Evolutionary conservation across 2,329 filamentous ascomycete species (phyloP), one percentile per base, ranked within the genome.

Genomic region (Colletotrichum liaoningense): DNA sequence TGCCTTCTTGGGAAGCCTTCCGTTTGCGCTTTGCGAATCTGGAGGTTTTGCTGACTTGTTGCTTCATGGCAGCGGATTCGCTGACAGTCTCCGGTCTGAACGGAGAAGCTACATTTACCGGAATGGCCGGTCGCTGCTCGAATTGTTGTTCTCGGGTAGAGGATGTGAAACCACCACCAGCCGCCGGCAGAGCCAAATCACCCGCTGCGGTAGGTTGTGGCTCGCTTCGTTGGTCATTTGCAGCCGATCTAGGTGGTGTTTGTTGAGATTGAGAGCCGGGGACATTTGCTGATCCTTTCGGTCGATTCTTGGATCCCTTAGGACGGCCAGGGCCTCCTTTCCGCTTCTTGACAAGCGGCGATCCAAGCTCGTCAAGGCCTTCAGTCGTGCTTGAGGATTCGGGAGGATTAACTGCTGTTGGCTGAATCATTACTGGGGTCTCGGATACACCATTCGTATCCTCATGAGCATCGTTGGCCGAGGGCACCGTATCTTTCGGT

Each of bases 221-320:
- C 30, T 26, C 33, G 52, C 26, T 22, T 63, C 57, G 3, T 35
- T 19, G 28, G 46, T 58, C n/a, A 72, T 57, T 30, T 56, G 73
- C 1, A 28, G 24, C 33, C 4, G n/a, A 55, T 22, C 28, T 24
- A n/a, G 54, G 9, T 11, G 14, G n/a, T 26, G 14, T 33, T 9
- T 35, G 24, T 12, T 35, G 64, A 49, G 54, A 24, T 49, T 59
- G 19, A 33, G 56, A n/a, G 7, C 22, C 14, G 26, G 3, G n/a
- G 4, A 57, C 26, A 16, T 12, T 9, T 38, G 12, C 24, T 2
- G 56, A 26, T 33, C 83, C 81, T 73, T 84, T 87, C 3, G 84
- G 82, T 3, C 85, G 83, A 73, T 88, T 89, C 72, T 86, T 88
- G 1, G 87, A 89, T 0, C 88, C 88, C 72, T 88, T 88, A 0